Base-by-base conservation (phyloP, 441 rosid species). In the Syzygium syzygioides region DNA sequence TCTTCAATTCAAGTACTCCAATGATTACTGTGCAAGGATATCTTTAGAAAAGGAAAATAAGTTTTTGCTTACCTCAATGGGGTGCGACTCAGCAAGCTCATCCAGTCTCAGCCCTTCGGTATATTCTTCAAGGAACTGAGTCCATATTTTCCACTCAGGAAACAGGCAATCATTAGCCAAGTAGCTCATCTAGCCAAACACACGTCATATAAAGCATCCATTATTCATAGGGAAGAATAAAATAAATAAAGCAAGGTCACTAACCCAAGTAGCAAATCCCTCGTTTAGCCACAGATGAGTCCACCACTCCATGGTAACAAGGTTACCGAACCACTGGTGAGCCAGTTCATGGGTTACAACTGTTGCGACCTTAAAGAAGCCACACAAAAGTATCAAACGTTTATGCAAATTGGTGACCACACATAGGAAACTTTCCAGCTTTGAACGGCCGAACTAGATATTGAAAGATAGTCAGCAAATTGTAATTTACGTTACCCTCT, bases 301-400 rank as follows among this genome's bases (percentile, higher is more conserved):
- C 99, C 99, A 98, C 99, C 99, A 98, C 91, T 98, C 99, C 99
- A 98, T 96, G 71, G 99, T 97, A 87, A 98, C 99, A 90, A 98
- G 99, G 92, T 98, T 97, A 60, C 99, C 99, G 91, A 98, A 98
- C 99, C 99, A 98, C 92, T 98, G 99, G 91, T 98, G 99, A 79
- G 99, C 99, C 83, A 98, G 93, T 91, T 98, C 99, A 94, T 98
- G 99, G 45, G 99, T 96, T 87, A 98, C 99, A 53, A 96, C 98
- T 56, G 94, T 96, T 41, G 96, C 94, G 90, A 98, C 98, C 99
- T 98, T 85, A 86, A 89, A 94, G 79, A 85, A 90, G 83, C 85
- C 86, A 87, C 89, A 71, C 30, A 57, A 66, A 86, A 86, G 66
- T 54, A 86, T 88, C 83, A 68, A 87, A 76, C n/a, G 85, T 59